phyloP scores from a whole-genome alignment of 139 green algal species.

The Volvox reticuliferus region DNA sequence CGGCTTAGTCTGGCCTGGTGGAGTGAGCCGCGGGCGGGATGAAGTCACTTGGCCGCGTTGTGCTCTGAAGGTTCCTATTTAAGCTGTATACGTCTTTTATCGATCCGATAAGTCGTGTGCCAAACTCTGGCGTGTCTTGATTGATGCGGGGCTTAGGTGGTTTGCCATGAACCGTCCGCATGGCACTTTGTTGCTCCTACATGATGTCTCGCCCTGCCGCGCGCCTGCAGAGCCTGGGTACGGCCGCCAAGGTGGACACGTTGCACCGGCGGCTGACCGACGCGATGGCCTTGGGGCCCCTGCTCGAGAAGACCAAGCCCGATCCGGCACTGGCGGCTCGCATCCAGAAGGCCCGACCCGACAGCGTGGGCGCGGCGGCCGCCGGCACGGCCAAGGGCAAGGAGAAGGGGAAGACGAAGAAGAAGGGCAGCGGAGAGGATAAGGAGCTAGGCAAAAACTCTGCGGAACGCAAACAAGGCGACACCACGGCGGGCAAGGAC shows the following conservation, averaged over 20 bases:
- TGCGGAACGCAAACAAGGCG: background rate
- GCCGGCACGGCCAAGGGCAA: constrained; percentile 4
- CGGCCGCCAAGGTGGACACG: constrained; percentile 2
- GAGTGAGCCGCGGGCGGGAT: too few species aligned
- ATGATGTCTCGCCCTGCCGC: background rate
- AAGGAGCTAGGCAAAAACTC: background rate
- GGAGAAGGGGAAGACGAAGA: background rate
- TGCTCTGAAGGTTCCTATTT: too few species aligned
- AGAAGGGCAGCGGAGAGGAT: background rate
- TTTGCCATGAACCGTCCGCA: too few species aligned
- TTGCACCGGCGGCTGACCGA: constrained; percentile 46
- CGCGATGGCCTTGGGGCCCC: constrained; percentile 38
- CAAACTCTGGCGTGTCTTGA: too few species aligned
- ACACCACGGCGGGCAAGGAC: background rate
- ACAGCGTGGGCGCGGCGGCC: background rate
- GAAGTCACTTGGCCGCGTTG: too few species aligned
- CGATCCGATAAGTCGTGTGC: too few species aligned
- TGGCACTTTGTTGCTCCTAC: background rate
- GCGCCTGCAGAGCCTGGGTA: constrained; percentile 12
- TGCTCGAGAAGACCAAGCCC: constrained; percentile 47
- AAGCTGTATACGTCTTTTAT: too few species aligned
- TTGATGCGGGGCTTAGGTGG: too few species aligned
- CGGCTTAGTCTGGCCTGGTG: too few species aligned
- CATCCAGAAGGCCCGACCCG: constrained; percentile 44
- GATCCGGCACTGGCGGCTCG: constrained; percentile 45